Evolutionary conservation across 192 early-diverging fungal genomes (phyloP).

Genomic region (Dimargaris xerosporica): DNA sequence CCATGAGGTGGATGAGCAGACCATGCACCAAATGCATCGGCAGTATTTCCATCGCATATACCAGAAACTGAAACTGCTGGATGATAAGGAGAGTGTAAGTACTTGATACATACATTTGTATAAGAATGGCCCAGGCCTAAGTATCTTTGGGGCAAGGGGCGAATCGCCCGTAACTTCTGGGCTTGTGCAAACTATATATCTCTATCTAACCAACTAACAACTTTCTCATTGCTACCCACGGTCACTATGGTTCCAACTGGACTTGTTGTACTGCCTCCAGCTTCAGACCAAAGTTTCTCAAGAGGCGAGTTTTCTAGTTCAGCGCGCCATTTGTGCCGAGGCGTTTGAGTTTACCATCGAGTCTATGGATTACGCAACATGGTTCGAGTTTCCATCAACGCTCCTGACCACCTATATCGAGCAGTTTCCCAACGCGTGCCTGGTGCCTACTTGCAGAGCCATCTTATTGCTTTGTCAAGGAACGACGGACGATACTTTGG

Average conservation of each 20-base stretch:
- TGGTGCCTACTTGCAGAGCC: background rate
- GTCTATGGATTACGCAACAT: conserved; percentile 1
- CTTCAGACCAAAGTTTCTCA: conserved; percentile 8
- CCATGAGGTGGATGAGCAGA: too few relatives aligned
- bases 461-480: background rate
- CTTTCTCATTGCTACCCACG: too few relatives aligned
- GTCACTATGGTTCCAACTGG: too few relatives aligned
- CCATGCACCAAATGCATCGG: conserved; percentile 15
- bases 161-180: too few relatives aligned
- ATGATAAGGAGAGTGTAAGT: background rate
- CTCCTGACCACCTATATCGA: background rate
- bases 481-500: background rate
- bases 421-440: background rate
- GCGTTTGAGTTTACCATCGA: conserved; percentile 26
- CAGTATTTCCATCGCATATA: conserved; percentile 14
- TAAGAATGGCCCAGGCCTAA: too few relatives aligned
- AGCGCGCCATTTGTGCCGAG: conserved; percentile 10
- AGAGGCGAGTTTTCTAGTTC: conserved; percentile 10
- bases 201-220: too few relatives aligned
- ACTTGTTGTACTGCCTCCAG: background rate
- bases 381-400: background rate
- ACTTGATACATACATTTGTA: too few relatives aligned
- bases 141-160: too few relatives aligned
- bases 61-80: background rate
- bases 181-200: too few relatives aligned